phyloP scores from a whole-genome alignment of 2,329 filamentous ascomycete genomes.

The Sporothrix brasiliensis region DNA sequence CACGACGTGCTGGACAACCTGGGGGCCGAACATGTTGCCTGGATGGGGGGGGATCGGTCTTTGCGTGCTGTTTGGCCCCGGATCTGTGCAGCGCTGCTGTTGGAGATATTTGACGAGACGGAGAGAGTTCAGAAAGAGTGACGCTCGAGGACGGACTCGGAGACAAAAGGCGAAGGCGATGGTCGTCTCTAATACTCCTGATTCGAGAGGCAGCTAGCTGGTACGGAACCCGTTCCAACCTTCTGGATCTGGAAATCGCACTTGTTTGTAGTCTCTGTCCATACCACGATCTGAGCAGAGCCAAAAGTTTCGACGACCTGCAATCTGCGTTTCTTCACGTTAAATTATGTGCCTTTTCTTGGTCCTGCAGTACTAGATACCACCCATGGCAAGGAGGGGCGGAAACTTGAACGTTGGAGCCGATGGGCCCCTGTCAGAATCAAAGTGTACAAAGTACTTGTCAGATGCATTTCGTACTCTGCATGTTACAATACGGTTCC shows the following conservation, averaged over 20 bases:
- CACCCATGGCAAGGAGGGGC: too few relatives aligned
- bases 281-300: not conserved
- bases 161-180: not conserved
- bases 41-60: too few relatives aligned
- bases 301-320: not conserved
- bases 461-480: too few relatives aligned
- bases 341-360: too few relatives aligned
- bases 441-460: too few relatives aligned
- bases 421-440: too few relatives aligned
- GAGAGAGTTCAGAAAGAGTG: not conserved
- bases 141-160: not conserved
- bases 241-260: too few relatives aligned
- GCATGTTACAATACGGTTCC: too few relatives aligned
- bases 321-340: not conserved
- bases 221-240: not conserved
- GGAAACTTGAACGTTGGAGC: too few relatives aligned
- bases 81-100: not conserved
- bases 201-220: too few relatives aligned
- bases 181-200: not conserved
- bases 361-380: too few relatives aligned
- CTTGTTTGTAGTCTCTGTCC: not conserved
- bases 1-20: slow-evolving; percentile 19
- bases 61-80: not conserved
- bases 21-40: slow-evolving; percentile 15
- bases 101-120: not conserved